A percentile compares a stretch with the other conserved stretches of the same genome.
Evolutionary conservation across 1,139 yeast genomes (phyloP).

Genomic region (Yamadazyma triangularis): DNA sequence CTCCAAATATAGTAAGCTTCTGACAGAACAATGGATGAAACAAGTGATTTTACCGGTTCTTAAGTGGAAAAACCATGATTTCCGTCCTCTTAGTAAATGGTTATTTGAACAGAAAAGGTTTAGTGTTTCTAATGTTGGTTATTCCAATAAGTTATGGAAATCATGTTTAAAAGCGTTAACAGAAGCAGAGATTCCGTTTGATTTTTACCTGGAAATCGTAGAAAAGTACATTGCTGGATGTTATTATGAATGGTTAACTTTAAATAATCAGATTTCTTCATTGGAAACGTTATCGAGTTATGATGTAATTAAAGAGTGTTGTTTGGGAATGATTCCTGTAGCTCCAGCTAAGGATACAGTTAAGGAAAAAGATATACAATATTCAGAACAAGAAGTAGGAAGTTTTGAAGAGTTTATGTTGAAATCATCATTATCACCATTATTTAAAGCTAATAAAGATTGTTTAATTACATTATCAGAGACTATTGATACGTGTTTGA

Average conservation of each 20-base stretch:
- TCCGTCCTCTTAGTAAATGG: constrained; percentile 25
- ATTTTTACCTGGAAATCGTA: constrained; percentile 13
- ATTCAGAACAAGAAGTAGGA: constrained; percentile 2
- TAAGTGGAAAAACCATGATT: constrained; percentile 16
- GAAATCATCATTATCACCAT: constrained; percentile 6
- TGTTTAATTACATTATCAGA: constrained; percentile 19
- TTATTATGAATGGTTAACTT: constrained; percentile 17
- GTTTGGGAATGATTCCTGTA: constrained; percentile 11
- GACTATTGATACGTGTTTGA: constrained; percentile 35
- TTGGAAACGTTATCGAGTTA: constrained; percentile 27
- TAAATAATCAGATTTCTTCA: constrained; percentile 14
- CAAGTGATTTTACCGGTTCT: constrained; percentile 30
- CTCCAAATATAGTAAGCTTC: constrained; percentile 11
- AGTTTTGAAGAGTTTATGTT: constrained; percentile 7
- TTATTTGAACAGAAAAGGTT: constrained; percentile 12
- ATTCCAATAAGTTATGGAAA: constrained; percentile 20
- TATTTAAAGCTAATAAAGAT: constrained; percentile 19
- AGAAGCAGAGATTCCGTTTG: constrained; percentile 9
- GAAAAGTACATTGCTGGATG: constrained; percentile 21
- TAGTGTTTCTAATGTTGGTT: background rate
- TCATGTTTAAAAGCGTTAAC: constrained; percentile 16
- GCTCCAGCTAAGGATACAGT: constrained; percentile 4
- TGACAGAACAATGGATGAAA: constrained; percentile 21
- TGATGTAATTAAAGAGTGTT: constrained; percentile 24
- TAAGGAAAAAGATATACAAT: constrained; percentile 3